Evolutionary conservation across 2,329 filamentous ascomycete species (phyloP).

Genomic region (Capronia coronata): DNA sequence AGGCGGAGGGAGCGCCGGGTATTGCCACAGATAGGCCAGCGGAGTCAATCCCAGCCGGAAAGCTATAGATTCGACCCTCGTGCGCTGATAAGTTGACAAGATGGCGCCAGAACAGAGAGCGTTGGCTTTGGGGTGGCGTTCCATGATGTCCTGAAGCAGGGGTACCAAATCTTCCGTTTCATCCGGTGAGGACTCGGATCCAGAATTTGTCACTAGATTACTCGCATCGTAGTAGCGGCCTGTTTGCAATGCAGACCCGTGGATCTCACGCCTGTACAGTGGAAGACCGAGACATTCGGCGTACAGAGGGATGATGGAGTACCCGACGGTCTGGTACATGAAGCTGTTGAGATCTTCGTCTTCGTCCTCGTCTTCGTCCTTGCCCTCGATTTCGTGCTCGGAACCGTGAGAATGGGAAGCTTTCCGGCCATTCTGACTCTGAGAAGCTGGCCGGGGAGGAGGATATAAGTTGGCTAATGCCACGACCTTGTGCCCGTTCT

Average conservation of each 20-base stretch:
- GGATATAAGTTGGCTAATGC: conserved; percentile 83
- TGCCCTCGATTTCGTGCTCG: too few species aligned
- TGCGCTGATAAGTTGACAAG: conserved; percentile 90
- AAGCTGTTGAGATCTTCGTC: conserved; percentile 80
- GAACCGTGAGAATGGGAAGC: background rate
- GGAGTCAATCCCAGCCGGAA: conserved; percentile 74
- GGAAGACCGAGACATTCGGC: conserved; percentile 70
- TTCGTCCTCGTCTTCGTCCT: conserved; percentile 32
- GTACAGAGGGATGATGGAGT: conserved; percentile 80
- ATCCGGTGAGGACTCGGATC: conserved; percentile 43
- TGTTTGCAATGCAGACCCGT: conserved; percentile 63
- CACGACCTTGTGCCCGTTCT: conserved; percentile 76
- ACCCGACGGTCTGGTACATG: conserved; percentile 99
- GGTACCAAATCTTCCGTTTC: conserved; percentile 84
- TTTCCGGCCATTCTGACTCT: background rate
- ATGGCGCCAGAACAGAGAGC: conserved; percentile 89
- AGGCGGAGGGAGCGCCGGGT: conserved; percentile 60
- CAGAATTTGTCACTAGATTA: background rate
- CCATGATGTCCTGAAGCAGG: conserved; percentile 62
- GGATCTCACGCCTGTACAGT: conserved; percentile 73
- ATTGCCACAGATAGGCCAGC: conserved; percentile 89
- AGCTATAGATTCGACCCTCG: conserved; percentile 87
- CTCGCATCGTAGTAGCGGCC: conserved; percentile 60
- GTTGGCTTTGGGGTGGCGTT: conserved; percentile 69
- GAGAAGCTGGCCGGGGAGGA: background rate